Evolutionary conservation across 192 early-diverging fungal genomes (phyloP).

Genomic region (Coemansia sp.): DNA sequence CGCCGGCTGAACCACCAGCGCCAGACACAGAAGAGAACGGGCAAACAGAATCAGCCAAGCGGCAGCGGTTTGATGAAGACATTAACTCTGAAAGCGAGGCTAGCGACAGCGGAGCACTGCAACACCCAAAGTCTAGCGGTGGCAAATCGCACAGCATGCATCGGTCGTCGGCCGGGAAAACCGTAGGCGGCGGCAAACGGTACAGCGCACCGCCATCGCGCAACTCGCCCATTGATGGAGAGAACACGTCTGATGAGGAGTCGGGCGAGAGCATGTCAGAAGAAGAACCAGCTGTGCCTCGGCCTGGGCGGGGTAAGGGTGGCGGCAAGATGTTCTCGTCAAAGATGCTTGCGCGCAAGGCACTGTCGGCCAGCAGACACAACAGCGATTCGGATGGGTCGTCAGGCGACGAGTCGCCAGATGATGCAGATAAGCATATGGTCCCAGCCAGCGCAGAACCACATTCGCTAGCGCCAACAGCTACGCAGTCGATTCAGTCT

Average conservation of each 20-base stretch:
- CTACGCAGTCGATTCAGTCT: not conserved
- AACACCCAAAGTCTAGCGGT: not conserved
- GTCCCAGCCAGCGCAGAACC: not conserved
- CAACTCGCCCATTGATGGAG: conserved; percentile 21
- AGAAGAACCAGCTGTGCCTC: not conserved
- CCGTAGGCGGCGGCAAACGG: conserved; percentile 44
- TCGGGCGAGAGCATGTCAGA: conserved; percentile 11
- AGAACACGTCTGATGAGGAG: conserved; percentile 12
- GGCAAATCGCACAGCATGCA: conserved; percentile 9
- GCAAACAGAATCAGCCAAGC: conserved; percentile 1
- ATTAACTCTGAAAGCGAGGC: not conserved
- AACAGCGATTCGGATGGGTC: conserved; percentile 20
- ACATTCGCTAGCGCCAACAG: not conserved
- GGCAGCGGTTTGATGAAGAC: conserved; percentile 4
- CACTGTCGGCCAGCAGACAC: conserved; percentile 24
- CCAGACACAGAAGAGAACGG: not conserved
- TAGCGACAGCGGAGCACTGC: not conserved
- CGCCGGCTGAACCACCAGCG: not conserved
- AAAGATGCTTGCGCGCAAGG: conserved; percentile 51
- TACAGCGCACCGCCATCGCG: conserved; percentile 28
- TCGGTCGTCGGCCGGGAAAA: conserved; percentile 37
- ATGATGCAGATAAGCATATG: not conserved
- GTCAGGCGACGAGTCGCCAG: conserved; percentile 4
- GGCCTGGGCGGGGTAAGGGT: conserved; percentile 43
- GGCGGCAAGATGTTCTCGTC: conserved; percentile 56